A percentile compares a stretch with the other conserved stretches of the same genome.
phyloP scores from a whole-genome alignment of 2,329 filamentous ascomycete species.

The Neofusicoccum kwambonambiense region DNA sequence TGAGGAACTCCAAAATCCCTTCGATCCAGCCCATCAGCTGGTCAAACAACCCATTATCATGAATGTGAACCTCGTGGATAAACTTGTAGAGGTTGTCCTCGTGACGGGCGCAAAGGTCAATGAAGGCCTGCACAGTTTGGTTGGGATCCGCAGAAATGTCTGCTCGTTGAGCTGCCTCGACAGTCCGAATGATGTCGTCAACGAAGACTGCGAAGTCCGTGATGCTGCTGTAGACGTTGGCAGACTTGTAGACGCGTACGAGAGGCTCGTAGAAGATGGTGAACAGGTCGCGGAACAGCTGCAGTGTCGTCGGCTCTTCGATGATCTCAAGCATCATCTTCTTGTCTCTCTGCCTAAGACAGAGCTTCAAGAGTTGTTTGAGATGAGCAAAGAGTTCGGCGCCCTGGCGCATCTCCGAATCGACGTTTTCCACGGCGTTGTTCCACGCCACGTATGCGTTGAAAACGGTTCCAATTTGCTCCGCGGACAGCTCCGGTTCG shows the following conservation, averaged over 20 bases:
- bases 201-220: constrained; percentile 94
- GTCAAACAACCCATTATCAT: constrained; percentile 94
- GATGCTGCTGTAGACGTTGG: constrained; percentile 95
- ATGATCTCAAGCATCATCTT: constrained; percentile 94
- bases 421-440: constrained; percentile 85
- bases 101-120: constrained; percentile 91
- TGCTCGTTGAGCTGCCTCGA: constrained; percentile 65
- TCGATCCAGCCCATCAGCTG: constrained; percentile 98
- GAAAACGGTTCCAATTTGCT: constrained; percentile 81
- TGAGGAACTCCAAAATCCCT: constrained; percentile 87
- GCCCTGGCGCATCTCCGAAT: constrained; percentile 83
- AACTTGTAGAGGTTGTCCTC: constrained; percentile 99
- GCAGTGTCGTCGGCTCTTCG: constrained; percentile 95
- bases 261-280: constrained; percentile 99
- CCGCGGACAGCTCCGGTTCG: constrained; percentile 65
- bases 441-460: constrained; percentile 98
- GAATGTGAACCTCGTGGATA: constrained; percentile 93
- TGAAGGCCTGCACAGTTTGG: constrained; percentile 96
- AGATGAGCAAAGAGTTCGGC: constrained; percentile 91
- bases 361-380: constrained; percentile 91
- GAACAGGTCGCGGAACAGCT: constrained; percentile 92
- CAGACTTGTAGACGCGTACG: constrained; percentile 95
- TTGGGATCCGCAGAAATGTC: constrained; percentile 95
- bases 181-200: constrained; percentile 85
- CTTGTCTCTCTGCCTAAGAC: constrained; percentile 90